These are phyloP conservation scores for Dictyostelium firmibasis DNA, from an alignment of 78 protist genomes.

Conservation along the genomic window DNA sequence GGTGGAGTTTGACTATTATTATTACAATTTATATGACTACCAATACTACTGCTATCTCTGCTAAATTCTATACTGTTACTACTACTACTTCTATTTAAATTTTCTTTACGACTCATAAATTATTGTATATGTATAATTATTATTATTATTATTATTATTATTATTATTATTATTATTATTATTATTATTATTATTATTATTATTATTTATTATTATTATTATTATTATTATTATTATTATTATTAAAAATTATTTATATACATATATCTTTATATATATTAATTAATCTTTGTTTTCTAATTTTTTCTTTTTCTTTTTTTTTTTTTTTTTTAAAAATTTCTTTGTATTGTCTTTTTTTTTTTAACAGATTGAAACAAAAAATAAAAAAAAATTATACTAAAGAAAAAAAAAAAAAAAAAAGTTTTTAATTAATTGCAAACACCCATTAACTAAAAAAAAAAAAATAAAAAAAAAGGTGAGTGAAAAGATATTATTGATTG, in stretches of 20 bases:
- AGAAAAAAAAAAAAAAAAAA: too few species aligned
- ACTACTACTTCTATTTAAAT: conserved; percentile 23
- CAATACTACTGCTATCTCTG: neutral
- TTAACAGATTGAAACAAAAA: neutral
- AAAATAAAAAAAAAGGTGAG: too few species aligned
- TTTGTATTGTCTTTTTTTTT: neutral
- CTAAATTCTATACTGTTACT: neutral
- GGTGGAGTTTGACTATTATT: conserved; percentile 33
- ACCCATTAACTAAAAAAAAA: neutral
- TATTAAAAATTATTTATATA: neutral
- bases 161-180: neutral
- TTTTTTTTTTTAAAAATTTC: neutral
- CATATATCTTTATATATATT: neutral
- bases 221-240: neutral
- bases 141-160: neutral
- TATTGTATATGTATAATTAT: neutral
- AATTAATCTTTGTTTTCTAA: neutral
- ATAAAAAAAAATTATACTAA: neutral
- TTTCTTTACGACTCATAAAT: conserved; percentile 3
- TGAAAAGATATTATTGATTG: neutral
- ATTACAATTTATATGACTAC: conserved; percentile 6
- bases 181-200: too few species aligned
- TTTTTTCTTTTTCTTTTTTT: neutral
- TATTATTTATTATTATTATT: neutral
- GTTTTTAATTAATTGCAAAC: neutral